phyloP scores from a whole-genome alignment of 805 yeast genomes.

The Ogataea naganishii region DNA sequence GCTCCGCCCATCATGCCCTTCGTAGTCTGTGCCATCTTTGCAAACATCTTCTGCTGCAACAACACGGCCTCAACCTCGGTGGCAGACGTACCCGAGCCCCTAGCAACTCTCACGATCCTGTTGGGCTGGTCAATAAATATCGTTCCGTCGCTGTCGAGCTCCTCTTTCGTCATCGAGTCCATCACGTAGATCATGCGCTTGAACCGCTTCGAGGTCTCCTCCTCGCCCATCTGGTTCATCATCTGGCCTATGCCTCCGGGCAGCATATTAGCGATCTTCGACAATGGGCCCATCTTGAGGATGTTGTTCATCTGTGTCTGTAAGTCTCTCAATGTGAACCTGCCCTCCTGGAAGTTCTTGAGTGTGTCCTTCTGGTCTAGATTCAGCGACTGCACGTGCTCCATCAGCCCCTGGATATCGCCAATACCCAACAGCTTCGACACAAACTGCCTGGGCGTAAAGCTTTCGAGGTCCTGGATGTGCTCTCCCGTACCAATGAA shows the following conservation, averaged over 20 bases:
- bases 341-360: conserved; percentile 91
- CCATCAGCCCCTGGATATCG: conserved; percentile 88
- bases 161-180: conserved; percentile 94
- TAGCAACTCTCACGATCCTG: conserved; percentile 82
- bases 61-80: conserved; percentile 90
- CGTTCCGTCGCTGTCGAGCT: conserved; percentile 83
- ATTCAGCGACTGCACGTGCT: conserved; percentile 82
- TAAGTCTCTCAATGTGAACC: conserved; percentile 83
- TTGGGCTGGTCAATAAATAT: conserved; percentile 73
- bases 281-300: conserved; percentile 93
- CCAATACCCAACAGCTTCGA: conserved; percentile 94
- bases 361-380: conserved; percentile 85
- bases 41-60: conserved; percentile 90
- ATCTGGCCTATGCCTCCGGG: conserved; percentile 84
- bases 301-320: conserved; percentile 93
- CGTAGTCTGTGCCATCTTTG: conserved; percentile 78
- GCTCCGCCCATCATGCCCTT: conserved; percentile 43
- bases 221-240: conserved; percentile 85
- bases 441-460: conserved; percentile 81
- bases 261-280: conserved; percentile 90
- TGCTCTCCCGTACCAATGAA: conserved; percentile 99
- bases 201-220: conserved; percentile 76
- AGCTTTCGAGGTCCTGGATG: conserved; percentile 83
- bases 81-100: conserved; percentile 89
- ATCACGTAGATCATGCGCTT: conserved; percentile 84